phyloP scores from a whole-genome alignment of 331 rosid species.

The Erythrophleum ivorense region DNA sequence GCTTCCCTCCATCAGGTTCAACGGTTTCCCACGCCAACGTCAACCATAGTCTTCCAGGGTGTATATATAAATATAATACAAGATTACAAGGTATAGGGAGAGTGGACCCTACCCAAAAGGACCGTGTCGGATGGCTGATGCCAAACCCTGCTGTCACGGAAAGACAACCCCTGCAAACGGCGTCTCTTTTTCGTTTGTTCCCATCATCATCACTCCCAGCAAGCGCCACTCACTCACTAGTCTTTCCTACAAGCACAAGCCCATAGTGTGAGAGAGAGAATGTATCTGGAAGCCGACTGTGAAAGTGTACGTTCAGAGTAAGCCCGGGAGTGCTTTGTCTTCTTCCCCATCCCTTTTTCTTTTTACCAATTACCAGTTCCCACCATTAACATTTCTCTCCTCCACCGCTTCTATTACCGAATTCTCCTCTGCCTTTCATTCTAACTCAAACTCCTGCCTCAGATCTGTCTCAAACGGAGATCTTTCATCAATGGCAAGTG shows the following conservation, averaged over 20 bases:
- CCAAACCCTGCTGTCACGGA: constrained; percentile 52
- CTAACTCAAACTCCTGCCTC: not conserved
- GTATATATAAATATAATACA: not conserved
- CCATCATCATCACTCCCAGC: constrained; percentile 46
- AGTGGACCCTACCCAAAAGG: constrained; percentile 53
- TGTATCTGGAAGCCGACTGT: not conserved
- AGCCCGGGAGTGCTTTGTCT: constrained; percentile 24
- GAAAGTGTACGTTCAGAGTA: constrained; percentile 28
- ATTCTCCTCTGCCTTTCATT: not conserved
- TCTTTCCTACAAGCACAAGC: too few relatives aligned
- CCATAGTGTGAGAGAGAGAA: constrained; percentile 19
- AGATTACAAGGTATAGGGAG: not conserved
- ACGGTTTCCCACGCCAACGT: constrained; percentile 47
- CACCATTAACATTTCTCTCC: not conserved
- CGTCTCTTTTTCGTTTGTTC: constrained; percentile 66
- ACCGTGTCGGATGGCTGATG: constrained; percentile 58
- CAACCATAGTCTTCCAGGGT: not conserved
- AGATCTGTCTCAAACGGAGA: constrained; percentile 29
- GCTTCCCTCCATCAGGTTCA: constrained; percentile 40
- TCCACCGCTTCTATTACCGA: not conserved
- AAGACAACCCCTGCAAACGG: constrained; percentile 64
- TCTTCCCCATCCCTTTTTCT: not conserved
- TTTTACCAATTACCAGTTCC: not conserved
- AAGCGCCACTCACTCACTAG: constrained; percentile 25
- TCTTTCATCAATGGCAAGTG: constrained; percentile 63